These are phyloP conservation scores for Podospora tetraspora DNA, from an alignment of 495 filamentous ascomycete genomes.

Conservation along the genomic window DNA sequence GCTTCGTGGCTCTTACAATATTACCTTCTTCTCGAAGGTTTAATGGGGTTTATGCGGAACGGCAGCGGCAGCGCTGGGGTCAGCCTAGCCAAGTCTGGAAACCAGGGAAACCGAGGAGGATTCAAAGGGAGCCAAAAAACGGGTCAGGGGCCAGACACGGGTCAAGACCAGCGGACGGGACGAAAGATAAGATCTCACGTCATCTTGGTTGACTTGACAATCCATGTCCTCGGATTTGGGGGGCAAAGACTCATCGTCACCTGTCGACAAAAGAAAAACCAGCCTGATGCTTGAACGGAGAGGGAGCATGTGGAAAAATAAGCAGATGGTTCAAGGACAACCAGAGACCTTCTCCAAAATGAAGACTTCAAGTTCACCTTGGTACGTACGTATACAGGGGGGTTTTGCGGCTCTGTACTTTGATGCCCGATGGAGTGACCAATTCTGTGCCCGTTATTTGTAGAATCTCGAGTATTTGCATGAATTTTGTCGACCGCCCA, in stretches of 20 bases:
- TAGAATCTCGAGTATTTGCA: too few relatives aligned
- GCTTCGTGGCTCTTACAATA: neutral
- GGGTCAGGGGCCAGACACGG: neutral
- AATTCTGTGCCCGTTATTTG: too few relatives aligned
- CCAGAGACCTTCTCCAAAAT: too few relatives aligned
- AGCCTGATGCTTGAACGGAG: too few relatives aligned
- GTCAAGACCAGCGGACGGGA: neutral
- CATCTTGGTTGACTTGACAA: neutral
- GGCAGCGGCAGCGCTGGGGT: neutral
- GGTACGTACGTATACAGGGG: too few relatives aligned
- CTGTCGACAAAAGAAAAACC: neutral
- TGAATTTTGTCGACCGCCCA: too few relatives aligned
- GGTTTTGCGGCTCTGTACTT: too few relatives aligned
- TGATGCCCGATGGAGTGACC: too few relatives aligned
- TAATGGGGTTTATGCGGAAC: neutral
- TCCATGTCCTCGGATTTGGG: neutral
- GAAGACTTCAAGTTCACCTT: too few relatives aligned
- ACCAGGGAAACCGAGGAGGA: neutral
- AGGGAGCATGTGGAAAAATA: too few relatives aligned
- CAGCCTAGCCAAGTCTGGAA: conserved; percentile 5
- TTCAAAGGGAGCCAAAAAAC: neutral
- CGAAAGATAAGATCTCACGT: neutral
- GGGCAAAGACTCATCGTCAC: neutral
- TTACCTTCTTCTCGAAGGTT: neutral
- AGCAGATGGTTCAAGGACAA: too few relatives aligned